phyloP scores from a whole-genome alignment of 345 rosid genomes.

The Alliaria petiolata region DNA sequence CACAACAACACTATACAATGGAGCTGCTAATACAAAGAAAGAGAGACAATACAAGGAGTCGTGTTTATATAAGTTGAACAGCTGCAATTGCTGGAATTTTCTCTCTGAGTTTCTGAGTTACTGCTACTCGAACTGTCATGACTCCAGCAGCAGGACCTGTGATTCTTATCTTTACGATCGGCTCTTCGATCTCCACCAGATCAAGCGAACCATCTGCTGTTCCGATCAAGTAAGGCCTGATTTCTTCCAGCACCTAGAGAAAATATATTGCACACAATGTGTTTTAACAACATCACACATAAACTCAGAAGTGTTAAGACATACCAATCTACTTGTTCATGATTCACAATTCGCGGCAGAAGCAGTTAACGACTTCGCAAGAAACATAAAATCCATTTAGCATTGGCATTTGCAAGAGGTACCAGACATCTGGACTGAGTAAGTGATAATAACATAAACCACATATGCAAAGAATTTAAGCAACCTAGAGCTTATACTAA shows the following conservation, averaged over 20 bases:
- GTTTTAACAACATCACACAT: slow-evolving; percentile 6
- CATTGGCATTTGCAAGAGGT: neutral
- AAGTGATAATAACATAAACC: slow-evolving; percentile 18
- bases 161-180: slow-evolving; percentile 78
- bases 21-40: slow-evolving; percentile 4
- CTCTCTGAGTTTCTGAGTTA: slow-evolving; percentile 88
- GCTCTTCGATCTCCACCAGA: slow-evolving; percentile 79
- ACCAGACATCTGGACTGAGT: too few species aligned
- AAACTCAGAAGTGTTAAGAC: neutral
- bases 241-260: slow-evolving; percentile 97
- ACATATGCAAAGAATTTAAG: neutral
- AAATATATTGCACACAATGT: neutral
- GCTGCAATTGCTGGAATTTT: slow-evolving; percentile 92
- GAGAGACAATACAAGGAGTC: neutral
- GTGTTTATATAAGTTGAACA: slow-evolving; percentile 67
- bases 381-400: neutral
- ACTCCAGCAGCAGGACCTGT: slow-evolving; percentile 97
- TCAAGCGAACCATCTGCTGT: slow-evolving; percentile 95
- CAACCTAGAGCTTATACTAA: neutral
- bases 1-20: slow-evolving; percentile 17
- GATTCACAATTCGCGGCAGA: neutral
- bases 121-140: slow-evolving; percentile 95
- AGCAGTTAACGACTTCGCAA: neutral
- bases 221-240: slow-evolving; percentile 91
- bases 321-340: neutral